These are phyloP conservation scores for Xylaria venustula DNA, from an alignment of 495 filamentous ascomycete genomes.

Conservation along the genomic window DNA sequence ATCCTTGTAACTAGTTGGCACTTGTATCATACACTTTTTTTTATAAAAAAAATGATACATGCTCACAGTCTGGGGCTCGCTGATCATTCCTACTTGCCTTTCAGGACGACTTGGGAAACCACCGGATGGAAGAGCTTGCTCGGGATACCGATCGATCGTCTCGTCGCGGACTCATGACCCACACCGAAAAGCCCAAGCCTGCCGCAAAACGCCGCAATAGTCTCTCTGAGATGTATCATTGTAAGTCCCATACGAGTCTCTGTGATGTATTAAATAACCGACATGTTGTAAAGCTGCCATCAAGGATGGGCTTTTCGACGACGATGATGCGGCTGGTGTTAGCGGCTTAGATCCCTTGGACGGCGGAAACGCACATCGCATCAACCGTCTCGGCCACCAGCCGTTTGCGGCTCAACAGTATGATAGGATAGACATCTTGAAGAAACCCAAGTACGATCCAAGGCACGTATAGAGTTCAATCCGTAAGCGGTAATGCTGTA, in stretches of 20 bases:
- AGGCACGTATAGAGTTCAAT: not conserved
- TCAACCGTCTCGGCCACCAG: not conserved
- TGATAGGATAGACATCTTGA: not conserved
- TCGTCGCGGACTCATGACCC: not conserved
- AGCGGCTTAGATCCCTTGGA: constrained; percentile 20
- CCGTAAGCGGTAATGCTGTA: not conserved
- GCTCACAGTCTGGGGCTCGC: not conserved
- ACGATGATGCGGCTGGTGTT: constrained; percentile 19
- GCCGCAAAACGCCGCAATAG: too few species aligned
- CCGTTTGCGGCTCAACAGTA: not conserved
- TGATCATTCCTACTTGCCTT: not conserved
- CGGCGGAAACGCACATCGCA: constrained; percentile 24
- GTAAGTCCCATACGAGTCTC: constrained; percentile 4
- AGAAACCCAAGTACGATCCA: not conserved
- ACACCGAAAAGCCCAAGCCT: too few species aligned
- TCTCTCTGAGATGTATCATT: constrained; percentile 1
- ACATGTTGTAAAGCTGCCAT: constrained; percentile 18
- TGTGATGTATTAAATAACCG: not conserved
- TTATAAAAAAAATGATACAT: not conserved
- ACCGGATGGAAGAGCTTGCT: constrained; percentile 20
- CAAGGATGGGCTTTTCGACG: constrained; percentile 15
- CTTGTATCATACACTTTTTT: too few species aligned
- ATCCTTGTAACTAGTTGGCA: not conserved
- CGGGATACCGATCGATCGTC: not conserved
- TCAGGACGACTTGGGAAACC: constrained; percentile 25